phyloP scores from a whole-genome alignment of 1,139 yeast species.

The Pichia sp. region DNA sequence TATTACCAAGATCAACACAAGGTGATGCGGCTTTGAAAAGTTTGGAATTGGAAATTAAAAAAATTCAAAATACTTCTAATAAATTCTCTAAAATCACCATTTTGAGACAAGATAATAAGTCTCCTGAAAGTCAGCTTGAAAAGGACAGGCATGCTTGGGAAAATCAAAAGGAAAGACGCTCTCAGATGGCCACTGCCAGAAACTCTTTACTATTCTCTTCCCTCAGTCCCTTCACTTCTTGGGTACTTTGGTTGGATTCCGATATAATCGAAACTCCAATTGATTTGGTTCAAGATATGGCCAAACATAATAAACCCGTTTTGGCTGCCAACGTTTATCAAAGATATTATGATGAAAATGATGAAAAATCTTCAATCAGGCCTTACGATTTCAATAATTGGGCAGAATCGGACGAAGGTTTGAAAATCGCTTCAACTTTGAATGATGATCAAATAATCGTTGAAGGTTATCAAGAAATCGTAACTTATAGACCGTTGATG shows the following conservation, averaged over 20 bases:
- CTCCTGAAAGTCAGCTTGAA: conserved; percentile 62
- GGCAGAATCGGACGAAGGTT: conserved; percentile 88
- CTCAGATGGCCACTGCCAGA: conserved; percentile 89
- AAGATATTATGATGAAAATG: conserved; percentile 56
- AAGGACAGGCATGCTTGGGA: conserved; percentile 70
- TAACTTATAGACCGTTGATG: conserved; percentile 94
- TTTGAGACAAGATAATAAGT: conserved; percentile 81
- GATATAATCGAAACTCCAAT: conserved; percentile 87
- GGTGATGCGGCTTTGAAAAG: conserved; percentile 72
- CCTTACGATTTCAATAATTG: conserved; percentile 96
- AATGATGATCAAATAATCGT: conserved; percentile 85
- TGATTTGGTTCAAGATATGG: conserved; percentile 77
- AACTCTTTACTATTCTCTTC: conserved; percentile 89
- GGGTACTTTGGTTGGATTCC: conserved; percentile 95
- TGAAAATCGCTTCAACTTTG: conserved; percentile 63
- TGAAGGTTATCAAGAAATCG: conserved; percentile 88
- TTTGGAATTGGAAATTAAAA: conserved; percentile 70
- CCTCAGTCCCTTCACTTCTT: conserved; percentile 78
- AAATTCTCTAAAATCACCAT: conserved; percentile 76
- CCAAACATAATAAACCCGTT: conserved; percentile 80
- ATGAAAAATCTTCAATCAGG: conserved; percentile 54
- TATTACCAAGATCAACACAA: conserved; percentile 70
- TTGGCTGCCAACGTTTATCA: conserved; percentile 91
- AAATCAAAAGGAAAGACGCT: conserved; percentile 85
- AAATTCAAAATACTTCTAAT: conserved; percentile 47